Percentiles rank a stretch among this genome's conserved stretches.
Conservation (phyloP, 306 rosid species). For the Glycine soja region DNA sequence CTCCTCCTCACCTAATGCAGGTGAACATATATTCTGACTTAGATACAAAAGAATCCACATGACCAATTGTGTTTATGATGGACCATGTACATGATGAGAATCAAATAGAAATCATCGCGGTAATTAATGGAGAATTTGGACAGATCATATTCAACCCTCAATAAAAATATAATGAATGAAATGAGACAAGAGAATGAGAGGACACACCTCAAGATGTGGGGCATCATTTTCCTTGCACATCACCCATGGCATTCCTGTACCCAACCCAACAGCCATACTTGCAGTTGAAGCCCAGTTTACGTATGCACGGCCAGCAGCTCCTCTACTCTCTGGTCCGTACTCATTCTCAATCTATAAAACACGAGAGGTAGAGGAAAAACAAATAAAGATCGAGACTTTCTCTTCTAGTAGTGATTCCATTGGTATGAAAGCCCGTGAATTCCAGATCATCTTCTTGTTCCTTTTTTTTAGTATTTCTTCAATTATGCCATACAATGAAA, state of each 20-base stretch:
- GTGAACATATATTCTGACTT: too few species aligned
- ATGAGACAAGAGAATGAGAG: conserved; percentile 36
- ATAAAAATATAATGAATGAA: not conserved
- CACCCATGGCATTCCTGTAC: conserved; percentile 97
- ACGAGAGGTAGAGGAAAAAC: not conserved
- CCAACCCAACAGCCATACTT: conserved; percentile 86
- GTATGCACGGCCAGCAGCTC: conserved; percentile 81
- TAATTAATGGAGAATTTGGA: conserved; percentile 38
- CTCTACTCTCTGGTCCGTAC: conserved; percentile 77
- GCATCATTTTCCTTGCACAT: conserved; percentile 99
- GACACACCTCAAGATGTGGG: conserved; percentile 86
- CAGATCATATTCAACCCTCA: conserved; percentile 42
- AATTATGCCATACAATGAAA: conserved; percentile 11
- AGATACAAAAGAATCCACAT: too few species aligned
- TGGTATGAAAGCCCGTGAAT: too few species aligned
- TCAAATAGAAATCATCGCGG: too few species aligned
- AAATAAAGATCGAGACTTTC: not conserved
- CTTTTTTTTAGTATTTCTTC: conserved; percentile 24
- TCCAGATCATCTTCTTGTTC: too few species aligned
- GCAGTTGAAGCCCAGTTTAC: conserved; percentile 96
- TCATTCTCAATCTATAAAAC: conserved; percentile 86
- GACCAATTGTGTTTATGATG: too few species aligned
- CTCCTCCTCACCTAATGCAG: too few species aligned
- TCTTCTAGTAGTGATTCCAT: conserved; percentile 19
- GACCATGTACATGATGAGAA: too few species aligned